phyloP scores from a whole-genome alignment of 352 stramenopile genomes.

The Thalassiosira oceanica region DNA sequence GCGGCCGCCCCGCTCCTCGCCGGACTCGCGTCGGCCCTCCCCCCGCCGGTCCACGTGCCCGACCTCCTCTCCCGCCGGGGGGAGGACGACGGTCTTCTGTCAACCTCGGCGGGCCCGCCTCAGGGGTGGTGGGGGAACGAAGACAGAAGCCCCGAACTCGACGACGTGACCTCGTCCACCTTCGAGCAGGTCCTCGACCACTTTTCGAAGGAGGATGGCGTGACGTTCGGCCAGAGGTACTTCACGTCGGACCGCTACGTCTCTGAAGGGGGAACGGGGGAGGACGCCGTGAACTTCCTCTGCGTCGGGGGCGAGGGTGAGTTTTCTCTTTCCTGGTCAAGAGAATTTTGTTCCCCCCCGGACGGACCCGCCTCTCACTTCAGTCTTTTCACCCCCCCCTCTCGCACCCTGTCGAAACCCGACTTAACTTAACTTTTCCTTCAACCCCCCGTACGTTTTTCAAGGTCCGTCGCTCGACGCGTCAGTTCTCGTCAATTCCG shows the following conservation, averaged over 20 bases:
- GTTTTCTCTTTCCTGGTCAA: too few species aligned
- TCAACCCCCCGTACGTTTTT: too few species aligned
- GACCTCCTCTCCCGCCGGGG: too few species aligned
- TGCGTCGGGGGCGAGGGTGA: slow-evolving; percentile 82
- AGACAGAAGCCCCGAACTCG: neutral
- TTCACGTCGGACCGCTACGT: slow-evolving; percentile 72
- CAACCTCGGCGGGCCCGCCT: neutral
- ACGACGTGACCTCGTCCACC: slow-evolving; percentile 60
- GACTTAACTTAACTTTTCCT: too few species aligned
- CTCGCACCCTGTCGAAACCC: too few species aligned
- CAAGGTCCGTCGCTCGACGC: slow-evolving; percentile 65
- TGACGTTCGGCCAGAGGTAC: slow-evolving; percentile 75
- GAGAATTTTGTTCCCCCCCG: too few species aligned
- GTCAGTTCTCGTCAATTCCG: slow-evolving; percentile 70
- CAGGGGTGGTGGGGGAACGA: neutral
- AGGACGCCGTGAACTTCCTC: slow-evolving; percentile 57
- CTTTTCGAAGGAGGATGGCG: slow-evolving; percentile 42
- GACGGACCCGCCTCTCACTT: too few species aligned
- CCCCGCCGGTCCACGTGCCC: neutral
- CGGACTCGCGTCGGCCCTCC: too few species aligned
- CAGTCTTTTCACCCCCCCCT: too few species aligned
- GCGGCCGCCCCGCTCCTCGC: too few species aligned
- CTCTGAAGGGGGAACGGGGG: neutral
- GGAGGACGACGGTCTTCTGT: too few species aligned
- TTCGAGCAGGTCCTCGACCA: slow-evolving; percentile 78